These are phyloP conservation scores for Bothriochloa decipiens DNA, from an alignment of 176 grass and related monocot genomes.

Conservation along the genomic window DNA sequence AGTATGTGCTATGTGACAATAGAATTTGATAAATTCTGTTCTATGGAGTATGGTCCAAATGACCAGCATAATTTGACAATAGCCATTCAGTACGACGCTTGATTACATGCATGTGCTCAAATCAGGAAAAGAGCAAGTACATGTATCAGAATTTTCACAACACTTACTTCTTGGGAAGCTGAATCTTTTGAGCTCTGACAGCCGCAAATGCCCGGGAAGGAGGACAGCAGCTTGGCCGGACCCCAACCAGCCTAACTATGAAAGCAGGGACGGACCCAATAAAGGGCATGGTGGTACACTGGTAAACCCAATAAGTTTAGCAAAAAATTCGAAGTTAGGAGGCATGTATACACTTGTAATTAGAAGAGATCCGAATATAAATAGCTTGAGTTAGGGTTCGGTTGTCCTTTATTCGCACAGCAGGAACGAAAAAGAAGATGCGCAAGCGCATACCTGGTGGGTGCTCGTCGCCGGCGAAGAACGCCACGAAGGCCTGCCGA, in stretches of 20 bases:
- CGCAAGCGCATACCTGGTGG: not conserved
- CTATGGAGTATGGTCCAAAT: not conserved
- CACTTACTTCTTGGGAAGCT: conserved; percentile 75
- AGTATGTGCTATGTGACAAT: not conserved
- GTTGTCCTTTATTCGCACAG: not conserved
- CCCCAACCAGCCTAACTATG: conserved; percentile 49
- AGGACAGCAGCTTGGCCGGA: conserved; percentile 27
- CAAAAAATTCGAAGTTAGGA: not conserved
- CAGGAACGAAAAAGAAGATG: not conserved
- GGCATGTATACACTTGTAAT: not conserved
- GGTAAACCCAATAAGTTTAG: not conserved
- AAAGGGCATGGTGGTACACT: not conserved
- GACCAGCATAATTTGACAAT: not conserved
- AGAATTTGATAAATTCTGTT: not conserved
- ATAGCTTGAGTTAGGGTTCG: not conserved
- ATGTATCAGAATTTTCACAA: not conserved
- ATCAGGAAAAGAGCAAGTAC: not conserved
- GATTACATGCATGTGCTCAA: not conserved
- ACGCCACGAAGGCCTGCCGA: not conserved
- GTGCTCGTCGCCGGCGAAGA: not conserved
- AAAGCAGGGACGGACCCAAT: not conserved
- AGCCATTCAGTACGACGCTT: not conserved
- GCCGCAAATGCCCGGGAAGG: conserved; percentile 44
- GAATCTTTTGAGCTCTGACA: conserved; percentile 60
- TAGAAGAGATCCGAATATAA: not conserved